Evolutionary conservation across 352 stramenopile species (phyloP), one percentile per base, ranked within the genome.

Genomic region (Globisporangium acanthophoron): DNA sequence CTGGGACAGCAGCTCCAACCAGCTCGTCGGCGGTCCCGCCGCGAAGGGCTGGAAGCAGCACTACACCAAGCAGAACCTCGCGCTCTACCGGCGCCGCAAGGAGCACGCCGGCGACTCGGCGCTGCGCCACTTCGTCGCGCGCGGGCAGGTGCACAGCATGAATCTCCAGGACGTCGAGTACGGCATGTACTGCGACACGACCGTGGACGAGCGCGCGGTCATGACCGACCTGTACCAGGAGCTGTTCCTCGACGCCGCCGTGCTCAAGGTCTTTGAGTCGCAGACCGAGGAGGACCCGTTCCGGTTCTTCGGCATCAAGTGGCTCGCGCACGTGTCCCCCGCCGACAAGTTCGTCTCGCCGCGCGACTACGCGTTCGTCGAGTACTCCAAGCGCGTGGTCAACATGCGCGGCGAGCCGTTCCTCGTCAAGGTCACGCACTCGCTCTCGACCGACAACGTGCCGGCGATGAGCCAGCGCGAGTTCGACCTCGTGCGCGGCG

Each of bases 21-120:
- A 76, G 39, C 58, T 74, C 16, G 53, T 80, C 0, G 64, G 67
- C 16, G 66, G 67, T 16, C 54, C 40, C 12, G 59, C 73, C 47
- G 58, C 73, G 43, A 71, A 73, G 11, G 66, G 74, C 18, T 88
- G 78, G 78, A 80, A 74, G 49, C 53, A 67, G 31, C 78, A 88
- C 67, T 83, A 73, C 66, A 64, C 63, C 41, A 74, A 67, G 43
- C 72, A 71, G 20, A 76, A 85, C 57, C 66, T 86, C 54, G 73
- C 66, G 43, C 61, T 85, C 18, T 86, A 85, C 58, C 78, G 78
- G 43, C 71, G 69, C 29, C 71, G 71, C 47, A 68, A 69, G 44
- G 67, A 73, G 45, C 64, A 66, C 37, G 46, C 59, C 4, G 64
- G 49, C 7, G 61, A 69, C 39, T 56, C 64, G 31, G 44, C 59